Base-by-base conservation (phyloP, 1,139 yeast species). In the Hanseniaspora uvarum region DNA sequence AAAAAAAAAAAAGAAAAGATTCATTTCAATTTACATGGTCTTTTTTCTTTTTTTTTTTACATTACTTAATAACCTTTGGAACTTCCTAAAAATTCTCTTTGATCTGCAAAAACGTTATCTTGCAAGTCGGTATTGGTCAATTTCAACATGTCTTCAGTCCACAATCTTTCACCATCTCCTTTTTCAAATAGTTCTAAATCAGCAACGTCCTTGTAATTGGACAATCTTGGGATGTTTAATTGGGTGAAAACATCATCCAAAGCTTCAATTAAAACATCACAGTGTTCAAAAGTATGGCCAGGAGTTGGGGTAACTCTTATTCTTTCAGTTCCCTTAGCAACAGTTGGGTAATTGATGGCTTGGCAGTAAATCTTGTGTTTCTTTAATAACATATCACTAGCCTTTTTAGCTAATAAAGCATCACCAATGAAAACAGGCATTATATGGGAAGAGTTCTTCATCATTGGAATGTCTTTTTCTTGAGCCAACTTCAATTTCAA, bases 321-420 rank as follows among this genome's bases (percentile, higher is more conserved):
- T 68, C 98, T 81, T 72, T 92, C 99, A 60, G 88, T 83, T 58
- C 98, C 98, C 64, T 86, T 83, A 39, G 96, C 85, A 56, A 92
- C 98, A 28, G 98, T 92, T 56, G 99, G 99, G 80, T 85, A 92
- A 73, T 92, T 92, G 69, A 92, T 92, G 54, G 97, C 96, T 72
- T 92, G 99, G 52, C 94, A 98, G 66, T 92, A 92, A 66, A 92
- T 89, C 61, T 79, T 76, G 71, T 89, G 86, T 64, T 86, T 81
- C 59, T 83, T 76, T 73, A 92, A 80, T 65, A 92, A 78, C 69
- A 86, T 70, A 68, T 94, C 98, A 21, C 95, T 84, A 8, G 97
- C 97, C 57, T 72, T 75, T 70, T 89, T 92, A 56, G 97, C 96
- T 64, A 83, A 82, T 54, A 82, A 85, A 18, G 99, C 96, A 66